Evolutionary conservation across 306 rosid genomes (phyloP).

Genomic region (Cicer pinnatifidum): DNA sequence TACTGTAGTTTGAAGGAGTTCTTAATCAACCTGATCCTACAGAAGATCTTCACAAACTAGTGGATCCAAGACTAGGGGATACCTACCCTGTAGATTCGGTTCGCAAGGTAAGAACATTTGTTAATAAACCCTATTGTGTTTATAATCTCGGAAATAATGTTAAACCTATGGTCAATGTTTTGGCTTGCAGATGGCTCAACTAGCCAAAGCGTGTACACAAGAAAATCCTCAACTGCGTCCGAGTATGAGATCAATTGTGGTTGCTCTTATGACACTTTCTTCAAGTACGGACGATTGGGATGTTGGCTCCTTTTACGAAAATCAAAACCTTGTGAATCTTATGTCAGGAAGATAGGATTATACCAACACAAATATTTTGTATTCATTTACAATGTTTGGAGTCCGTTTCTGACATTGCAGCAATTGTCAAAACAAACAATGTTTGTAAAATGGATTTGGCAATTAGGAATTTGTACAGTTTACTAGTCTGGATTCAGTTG

Average conservation of each 20-base stretch:
- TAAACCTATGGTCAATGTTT: constrained; percentile 26
- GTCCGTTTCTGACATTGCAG: constrained; percentile 4
- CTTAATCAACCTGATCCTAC: constrained; percentile 66
- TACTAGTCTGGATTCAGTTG: constrained; percentile 21
- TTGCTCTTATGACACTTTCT: constrained; percentile 91
- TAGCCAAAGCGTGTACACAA: constrained; percentile 81
- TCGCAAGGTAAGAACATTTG: constrained; percentile 65
- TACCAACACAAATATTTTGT: constrained; percentile 7
- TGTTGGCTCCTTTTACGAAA: constrained; percentile 75
- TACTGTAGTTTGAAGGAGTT: constrained; percentile 77
- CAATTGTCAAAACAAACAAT: constrained; percentile 18
- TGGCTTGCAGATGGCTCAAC: constrained; percentile 79
- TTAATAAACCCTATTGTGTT: constrained; percentile 7
- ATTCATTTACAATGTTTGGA: constrained; percentile 22
- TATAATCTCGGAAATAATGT: constrained; percentile 10
- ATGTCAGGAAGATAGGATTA: constrained; percentile 83
- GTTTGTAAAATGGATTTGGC: constrained; percentile 34
- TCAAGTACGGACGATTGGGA: constrained; percentile 86
- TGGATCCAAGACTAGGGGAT: constrained; percentile 84
- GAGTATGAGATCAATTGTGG: constrained; percentile 94
- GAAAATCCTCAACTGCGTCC: constrained; percentile 88
- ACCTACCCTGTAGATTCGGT: constrained; percentile 81
- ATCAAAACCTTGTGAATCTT: constrained; percentile 71
- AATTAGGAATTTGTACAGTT: constrained; percentile 32
- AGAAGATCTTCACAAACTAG: constrained; percentile 68